Conservation (phyloP, 768 basidiomycete species). For the Steccherinum ochraceum region DNA sequence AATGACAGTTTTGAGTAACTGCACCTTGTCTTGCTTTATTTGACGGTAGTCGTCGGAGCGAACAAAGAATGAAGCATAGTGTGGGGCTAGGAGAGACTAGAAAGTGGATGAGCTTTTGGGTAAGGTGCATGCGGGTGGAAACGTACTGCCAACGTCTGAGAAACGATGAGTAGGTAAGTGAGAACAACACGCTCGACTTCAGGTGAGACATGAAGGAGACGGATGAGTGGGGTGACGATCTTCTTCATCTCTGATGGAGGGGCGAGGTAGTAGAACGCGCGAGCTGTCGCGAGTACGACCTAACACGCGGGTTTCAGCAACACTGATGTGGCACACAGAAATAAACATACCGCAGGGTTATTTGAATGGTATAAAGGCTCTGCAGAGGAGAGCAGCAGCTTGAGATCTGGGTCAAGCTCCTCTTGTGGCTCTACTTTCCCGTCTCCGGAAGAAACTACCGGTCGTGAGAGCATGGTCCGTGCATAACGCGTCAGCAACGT, state of each 20-base stretch:
- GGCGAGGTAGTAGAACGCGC: constrained; percentile 68
- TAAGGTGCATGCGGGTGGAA: background rate
- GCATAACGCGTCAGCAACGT: constrained; percentile 78
- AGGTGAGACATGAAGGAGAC: constrained; percentile 59
- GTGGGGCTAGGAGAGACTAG: constrained; percentile 57
- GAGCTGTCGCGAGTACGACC: constrained; percentile 77
- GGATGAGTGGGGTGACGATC: constrained; percentile 66
- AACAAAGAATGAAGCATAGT: constrained; percentile 64
- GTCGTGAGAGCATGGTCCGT: constrained; percentile 73
- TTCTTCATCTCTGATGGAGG: constrained; percentile 49
- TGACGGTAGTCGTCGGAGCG: constrained; percentile 58
- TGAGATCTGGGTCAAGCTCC: constrained; percentile 73
- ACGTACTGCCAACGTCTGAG: constrained; percentile 60
- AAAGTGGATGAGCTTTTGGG: background rate
- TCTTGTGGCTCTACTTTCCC: constrained; percentile 31
- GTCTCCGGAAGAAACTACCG: constrained; percentile 30
- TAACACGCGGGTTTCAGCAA: constrained; percentile 19
- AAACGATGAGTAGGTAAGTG: constrained; percentile 62
- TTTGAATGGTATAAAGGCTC: constrained; percentile 80
- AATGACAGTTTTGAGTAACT: constrained; percentile 61
- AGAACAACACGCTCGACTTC: constrained; percentile 75
- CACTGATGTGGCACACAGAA: background rate
- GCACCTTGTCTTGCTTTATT: constrained; percentile 73
- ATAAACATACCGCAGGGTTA: constrained; percentile 74
- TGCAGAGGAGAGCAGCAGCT: constrained; percentile 62